Percentiles rank a stretch among this genome's conserved stretches.
These are phyloP conservation scores for Calonectria pseudoreteaudii DNA, from an alignment of 2,329 filamentous ascomycete species.

Conservation along the genomic window DNA sequence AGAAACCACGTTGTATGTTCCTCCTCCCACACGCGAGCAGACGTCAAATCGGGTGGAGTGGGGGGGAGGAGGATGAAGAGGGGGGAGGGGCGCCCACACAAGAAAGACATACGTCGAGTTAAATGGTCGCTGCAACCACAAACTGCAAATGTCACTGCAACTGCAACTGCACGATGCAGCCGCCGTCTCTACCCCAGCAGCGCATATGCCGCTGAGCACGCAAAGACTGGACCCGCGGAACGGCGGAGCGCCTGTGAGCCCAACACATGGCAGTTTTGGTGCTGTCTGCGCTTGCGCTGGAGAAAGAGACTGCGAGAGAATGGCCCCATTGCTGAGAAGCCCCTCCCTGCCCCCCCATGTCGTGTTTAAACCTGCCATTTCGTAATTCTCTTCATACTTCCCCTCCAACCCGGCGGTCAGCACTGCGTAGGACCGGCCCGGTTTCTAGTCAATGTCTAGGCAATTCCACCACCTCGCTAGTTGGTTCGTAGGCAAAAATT, in stretches of 20 bases:
- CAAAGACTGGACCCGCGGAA: background rate
- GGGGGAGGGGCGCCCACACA: background rate
- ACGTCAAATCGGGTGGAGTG: background rate
- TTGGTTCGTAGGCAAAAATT: background rate
- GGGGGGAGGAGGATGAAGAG: background rate
- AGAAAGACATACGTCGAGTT: background rate
- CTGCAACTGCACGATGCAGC: constrained; percentile 11
- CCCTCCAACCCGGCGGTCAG: constrained; percentile 15
- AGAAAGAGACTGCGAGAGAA: constrained; percentile 3
- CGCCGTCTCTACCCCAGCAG: constrained; percentile 15
- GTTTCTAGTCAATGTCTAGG: background rate
- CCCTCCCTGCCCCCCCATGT: background rate
- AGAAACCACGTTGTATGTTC: background rate
- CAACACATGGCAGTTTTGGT: background rate
- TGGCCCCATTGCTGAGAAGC: background rate
- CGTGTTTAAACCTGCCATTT: background rate
- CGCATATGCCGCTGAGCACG: constrained; percentile 1
- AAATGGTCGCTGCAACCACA: background rate
- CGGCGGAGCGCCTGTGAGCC: background rate
- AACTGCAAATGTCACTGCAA: background rate
- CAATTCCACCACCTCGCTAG: background rate
- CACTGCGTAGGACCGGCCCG: constrained; percentile 15
- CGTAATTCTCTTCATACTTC: background rate
- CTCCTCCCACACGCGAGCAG: background rate
- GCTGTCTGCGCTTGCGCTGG: background rate